Percentiles rank a stretch among this genome's conserved stretches.
Conservation (phyloP, 106 monocot species). For the Platanthera zijinensis region DNA sequence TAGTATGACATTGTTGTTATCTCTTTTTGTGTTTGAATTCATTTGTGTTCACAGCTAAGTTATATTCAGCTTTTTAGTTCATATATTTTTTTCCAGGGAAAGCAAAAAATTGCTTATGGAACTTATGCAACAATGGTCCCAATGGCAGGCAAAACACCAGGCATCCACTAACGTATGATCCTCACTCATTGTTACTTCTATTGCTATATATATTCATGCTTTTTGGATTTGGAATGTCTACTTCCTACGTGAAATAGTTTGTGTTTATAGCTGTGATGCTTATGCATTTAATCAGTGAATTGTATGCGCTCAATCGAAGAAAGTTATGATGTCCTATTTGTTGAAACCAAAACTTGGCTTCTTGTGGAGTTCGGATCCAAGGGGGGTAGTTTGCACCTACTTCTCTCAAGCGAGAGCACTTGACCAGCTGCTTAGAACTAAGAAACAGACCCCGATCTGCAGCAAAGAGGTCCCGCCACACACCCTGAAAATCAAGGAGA, state of each 20-base stretch:
- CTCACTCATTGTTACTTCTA: background rate
- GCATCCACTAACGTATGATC: slow-evolving; percentile 25
- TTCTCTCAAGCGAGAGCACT: too few species aligned
- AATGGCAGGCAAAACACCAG: slow-evolving; percentile 54
- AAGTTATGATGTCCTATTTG: background rate
- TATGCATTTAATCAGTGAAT: background rate
- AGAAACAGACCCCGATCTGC: too few species aligned
- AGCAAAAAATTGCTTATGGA: slow-evolving; percentile 80
- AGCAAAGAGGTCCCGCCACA: too few species aligned
- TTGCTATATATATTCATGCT: background rate
- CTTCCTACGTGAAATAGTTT: background rate
- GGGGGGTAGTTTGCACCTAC: too few species aligned
- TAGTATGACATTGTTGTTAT: too few species aligned
- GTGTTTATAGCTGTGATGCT: background rate
- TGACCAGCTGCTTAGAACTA: too few species aligned
- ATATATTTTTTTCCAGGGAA: slow-evolving; percentile 38
- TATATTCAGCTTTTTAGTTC: background rate
- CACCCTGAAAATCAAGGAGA: too few species aligned
- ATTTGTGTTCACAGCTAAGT: background rate
- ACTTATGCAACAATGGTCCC: slow-evolving; percentile 85
- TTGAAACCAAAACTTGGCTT: background rate
- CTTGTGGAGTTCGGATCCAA: too few species aligned
- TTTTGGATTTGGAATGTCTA: background rate
- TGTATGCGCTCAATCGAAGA: background rate
- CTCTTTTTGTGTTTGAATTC: background rate